phyloP scores from a whole-genome alignment of 202 grass and related monocot genomes.

The Digitaria exilis region DNA sequence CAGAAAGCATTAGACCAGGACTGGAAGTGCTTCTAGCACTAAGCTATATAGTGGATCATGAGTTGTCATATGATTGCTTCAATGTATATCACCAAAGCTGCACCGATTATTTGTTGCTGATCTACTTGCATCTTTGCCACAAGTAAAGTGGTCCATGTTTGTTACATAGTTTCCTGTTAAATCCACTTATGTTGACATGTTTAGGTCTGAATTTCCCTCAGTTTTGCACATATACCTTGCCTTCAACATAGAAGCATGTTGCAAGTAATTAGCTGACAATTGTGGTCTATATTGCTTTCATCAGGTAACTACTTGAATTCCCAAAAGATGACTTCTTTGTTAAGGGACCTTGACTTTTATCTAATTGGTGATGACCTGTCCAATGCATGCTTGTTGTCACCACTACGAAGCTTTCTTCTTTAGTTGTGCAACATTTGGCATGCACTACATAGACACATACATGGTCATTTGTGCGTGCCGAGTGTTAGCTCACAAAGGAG shows the following conservation, averaged over 20 bases:
- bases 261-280: not conserved
- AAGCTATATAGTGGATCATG: constrained; percentile 36
- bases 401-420: not conserved
- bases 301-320: not conserved
- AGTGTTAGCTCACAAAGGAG: constrained; percentile 34
- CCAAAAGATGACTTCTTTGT: not conserved
- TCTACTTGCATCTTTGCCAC: not conserved
- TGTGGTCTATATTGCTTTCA: not conserved
- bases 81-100: constrained; percentile 11
- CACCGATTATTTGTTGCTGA: constrained; percentile 6
- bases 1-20: not conserved
- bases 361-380: not conserved
- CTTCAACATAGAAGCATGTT: not conserved
- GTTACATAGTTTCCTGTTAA: not conserved
- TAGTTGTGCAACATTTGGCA: constrained; percentile 37
- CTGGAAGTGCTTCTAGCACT: constrained; percentile 38
- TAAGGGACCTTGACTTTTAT: not conserved
- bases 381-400: not conserved
- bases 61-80: constrained; percentile 15
- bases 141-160: not conserved
- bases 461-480: constrained; percentile 21
- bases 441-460: constrained; percentile 15
- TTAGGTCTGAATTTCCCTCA: not conserved
- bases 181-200: not conserved
- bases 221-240: not conserved